Evolutionary conservation across 768 basidiomycete genomes (phyloP).

Genomic region (Kwoniella pini): DNA sequence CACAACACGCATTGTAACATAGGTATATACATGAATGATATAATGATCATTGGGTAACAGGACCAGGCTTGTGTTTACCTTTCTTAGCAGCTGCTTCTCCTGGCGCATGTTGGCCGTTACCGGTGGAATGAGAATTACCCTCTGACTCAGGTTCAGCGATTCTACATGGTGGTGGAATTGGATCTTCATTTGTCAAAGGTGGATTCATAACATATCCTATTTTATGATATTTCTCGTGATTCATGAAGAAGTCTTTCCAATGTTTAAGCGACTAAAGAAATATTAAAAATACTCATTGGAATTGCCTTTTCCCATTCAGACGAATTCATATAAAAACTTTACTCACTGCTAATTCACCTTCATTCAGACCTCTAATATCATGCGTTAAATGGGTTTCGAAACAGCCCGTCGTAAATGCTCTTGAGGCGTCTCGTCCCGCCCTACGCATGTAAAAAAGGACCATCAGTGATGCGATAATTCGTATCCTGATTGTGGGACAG

Average conservation of each 20-base stretch:
- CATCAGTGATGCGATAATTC: no score
- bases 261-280: constrained; percentile 72
- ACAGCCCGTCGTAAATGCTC: constrained; percentile 91
- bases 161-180: constrained; percentile 49
- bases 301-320: no score
- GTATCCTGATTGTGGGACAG: no score
- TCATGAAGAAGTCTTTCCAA: constrained; percentile 87
- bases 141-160: constrained; percentile 10
- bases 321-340: no score
- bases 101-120: constrained; percentile 11
- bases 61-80: constrained; percentile 15
- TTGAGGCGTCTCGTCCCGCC: constrained; percentile 82
- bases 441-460: constrained; percentile 18
- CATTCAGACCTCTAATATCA: constrained; percentile 78
- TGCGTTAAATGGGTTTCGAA: constrained; percentile 88
- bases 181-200: constrained; percentile 47
- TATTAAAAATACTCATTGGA: no score
- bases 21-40: neutral
- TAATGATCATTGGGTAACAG: constrained; percentile 4
- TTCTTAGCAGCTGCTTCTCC: constrained; percentile 22
- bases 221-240: constrained; percentile 75
- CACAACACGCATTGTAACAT: no score
- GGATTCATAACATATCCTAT: constrained; percentile 66
- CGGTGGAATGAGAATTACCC: neutral
- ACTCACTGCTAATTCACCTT: constrained; percentile 70